Evolutionary conservation across 176 grass and related monocot species (phyloP).

Genomic region (Stipa capillata): DNA sequence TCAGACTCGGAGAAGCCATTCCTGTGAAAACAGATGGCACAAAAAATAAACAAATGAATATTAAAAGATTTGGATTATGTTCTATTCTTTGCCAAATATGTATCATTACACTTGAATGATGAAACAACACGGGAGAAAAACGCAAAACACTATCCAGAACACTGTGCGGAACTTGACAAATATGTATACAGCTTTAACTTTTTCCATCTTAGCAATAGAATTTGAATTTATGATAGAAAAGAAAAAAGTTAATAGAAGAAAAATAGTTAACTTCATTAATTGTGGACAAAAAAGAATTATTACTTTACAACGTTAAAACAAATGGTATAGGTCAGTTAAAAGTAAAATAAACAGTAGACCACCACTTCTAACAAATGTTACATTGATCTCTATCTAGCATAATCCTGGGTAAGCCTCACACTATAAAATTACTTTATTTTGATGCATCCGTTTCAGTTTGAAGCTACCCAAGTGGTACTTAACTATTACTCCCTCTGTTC

Average conservation of each 20-base stretch:
- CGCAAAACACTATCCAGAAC: neutral
- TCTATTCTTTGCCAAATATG: neutral
- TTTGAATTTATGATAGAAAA: neutral
- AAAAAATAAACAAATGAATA: conserved; percentile 24
- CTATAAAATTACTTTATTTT: neutral
- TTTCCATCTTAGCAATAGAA: neutral
- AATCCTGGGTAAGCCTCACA: neutral
- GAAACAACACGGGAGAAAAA: neutral
- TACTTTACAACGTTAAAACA: neutral
- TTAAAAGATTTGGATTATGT: conserved; percentile 4
- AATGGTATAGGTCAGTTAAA: neutral
- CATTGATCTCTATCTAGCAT: neutral
- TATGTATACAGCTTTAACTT: neutral
- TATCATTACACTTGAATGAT: neutral
- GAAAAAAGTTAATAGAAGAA: neutral
- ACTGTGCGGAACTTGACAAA: neutral
- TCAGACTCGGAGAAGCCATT: conserved; percentile 82
- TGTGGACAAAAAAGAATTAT: neutral
- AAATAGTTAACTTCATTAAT: neutral
- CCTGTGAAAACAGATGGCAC: conserved; percentile 37
- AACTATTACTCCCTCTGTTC: neutral
- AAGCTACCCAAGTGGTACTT: neutral
- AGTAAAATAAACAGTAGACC: neutral
- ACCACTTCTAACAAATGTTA: neutral
- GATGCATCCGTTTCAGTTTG: neutral